Base-by-base conservation (phyloP, 768 basidiomycete genomes). In the Trametes cubensis region DNA sequence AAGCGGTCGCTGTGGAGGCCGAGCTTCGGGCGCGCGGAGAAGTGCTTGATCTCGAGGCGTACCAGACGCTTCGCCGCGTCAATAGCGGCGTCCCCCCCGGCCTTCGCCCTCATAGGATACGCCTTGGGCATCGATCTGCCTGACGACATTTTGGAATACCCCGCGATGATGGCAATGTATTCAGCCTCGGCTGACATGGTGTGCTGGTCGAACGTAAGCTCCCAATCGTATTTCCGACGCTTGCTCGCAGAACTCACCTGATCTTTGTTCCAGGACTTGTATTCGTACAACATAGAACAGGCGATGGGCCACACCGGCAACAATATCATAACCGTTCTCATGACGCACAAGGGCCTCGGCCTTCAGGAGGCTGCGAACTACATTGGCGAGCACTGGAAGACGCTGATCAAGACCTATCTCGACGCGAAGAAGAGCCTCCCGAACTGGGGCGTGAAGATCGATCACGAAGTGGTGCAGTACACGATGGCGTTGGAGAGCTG, bases 231-330 rank as follows among this genome's bases (percentile, higher is more conserved):
- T 20, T 50, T n/a, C n/a, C 11, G 18, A 18, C 21, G 23, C 25
- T 46, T 17, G 4, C 20, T 14, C 5, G 21, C 44, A 15, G 21
- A 21, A n/a, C 53, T 62, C 8, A 54, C 17, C 20, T 30, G 21
- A 28, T 42, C 23, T 44, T 20, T 17, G 47, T 44, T 25, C 45
- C 67, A 88, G 87, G 87, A 90, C 62, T 72, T 89, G 17, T 88
- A 87, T 67, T 88, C 86, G 6, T 90, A 89, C 73, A 84, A 87
- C 71, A 84, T 87, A 81, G 88, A 91, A 67, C 85, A 87, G 66
- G 80, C 83, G 52, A 82, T 82, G 66, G 89, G 87, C n/a, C 81
- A 84, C 54, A 77, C 74, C 28, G 84, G 84, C 59, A 88, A 88
- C 69, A 90, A 89, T 70, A 79, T 89, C 66, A 76, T 91, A 51